Conservation (phyloP, 352 stramenopile genomes). For the Bremia lactucae region DNA sequence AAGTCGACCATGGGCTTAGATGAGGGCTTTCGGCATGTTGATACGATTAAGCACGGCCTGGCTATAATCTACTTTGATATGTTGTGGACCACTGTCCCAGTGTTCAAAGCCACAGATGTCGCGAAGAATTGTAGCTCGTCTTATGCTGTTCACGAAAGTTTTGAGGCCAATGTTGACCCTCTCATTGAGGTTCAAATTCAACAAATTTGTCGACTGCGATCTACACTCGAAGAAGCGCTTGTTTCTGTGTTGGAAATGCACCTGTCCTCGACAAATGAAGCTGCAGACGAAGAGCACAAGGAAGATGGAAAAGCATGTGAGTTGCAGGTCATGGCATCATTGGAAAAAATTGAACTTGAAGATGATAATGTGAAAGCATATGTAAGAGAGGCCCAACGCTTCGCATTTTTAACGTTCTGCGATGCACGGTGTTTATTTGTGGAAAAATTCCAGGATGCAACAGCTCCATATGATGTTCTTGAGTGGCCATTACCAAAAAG, state of each 20-base stretch:
- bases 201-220: conserved; percentile 24
- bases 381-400: conserved; percentile 49
- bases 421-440: conserved; percentile 74
- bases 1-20: conserved; percentile 37
- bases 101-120: conserved; percentile 39
- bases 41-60: conserved; percentile 55
- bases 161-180: conserved; percentile 5
- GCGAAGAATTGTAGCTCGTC: conserved; percentile 14
- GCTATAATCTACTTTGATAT: conserved; percentile 66
- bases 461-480: conserved; percentile 43
- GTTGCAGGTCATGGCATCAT: conserved; percentile 21
- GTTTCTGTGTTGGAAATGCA: conserved; percentile 70
- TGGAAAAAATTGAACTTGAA: conserved; percentile 64
- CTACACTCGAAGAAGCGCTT: conserved; percentile 46
- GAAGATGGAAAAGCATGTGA: conserved; percentile 14
- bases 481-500: conserved; percentile 62
- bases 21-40: conserved; percentile 36
- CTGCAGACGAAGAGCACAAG: conserved; percentile 19
- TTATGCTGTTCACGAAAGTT: not conserved
- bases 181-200: conserved; percentile 27
- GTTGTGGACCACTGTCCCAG: conserved; percentile 52
- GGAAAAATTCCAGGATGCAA: conserved; percentile 63
- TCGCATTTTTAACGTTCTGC: conserved; percentile 71
- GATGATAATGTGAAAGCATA: conserved; percentile 36
- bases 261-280: conserved; percentile 28